Evolutionary conservation across 1,139 yeast genomes (phyloP).

Genomic region (Saccharomyces hybrid): DNA sequence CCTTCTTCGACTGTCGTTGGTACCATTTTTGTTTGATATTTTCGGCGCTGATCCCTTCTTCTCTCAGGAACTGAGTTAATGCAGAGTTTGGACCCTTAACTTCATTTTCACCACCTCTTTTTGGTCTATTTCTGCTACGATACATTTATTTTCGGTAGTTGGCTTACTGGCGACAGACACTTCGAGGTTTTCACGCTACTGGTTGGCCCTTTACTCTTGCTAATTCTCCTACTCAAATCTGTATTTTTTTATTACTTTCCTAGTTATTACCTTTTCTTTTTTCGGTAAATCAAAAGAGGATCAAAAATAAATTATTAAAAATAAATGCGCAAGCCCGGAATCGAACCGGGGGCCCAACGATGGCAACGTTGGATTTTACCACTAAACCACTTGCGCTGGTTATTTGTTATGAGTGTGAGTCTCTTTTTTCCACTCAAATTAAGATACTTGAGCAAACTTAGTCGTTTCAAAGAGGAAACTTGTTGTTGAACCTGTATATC

Average conservation of each 20-base stretch:
- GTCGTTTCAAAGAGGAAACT: too few species aligned
- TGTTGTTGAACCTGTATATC: too few species aligned
- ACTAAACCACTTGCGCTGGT: constrained; percentile 6
- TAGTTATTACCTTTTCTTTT: neutral
- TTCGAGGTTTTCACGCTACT: neutral
- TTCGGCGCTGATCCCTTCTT: constrained; percentile 83
- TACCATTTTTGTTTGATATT: constrained; percentile 60
- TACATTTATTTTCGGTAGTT: constrained; percentile 14
- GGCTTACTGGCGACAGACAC: neutral
- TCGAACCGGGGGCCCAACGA: constrained; percentile 8
- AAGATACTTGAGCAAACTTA: too few species aligned
- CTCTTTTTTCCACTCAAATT: too few species aligned
- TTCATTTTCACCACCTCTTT: constrained; percentile 33
- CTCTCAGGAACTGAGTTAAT: constrained; percentile 62
- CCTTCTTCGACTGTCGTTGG: constrained; percentile 30
- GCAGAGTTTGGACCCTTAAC: constrained; percentile 78
- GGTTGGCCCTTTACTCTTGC: neutral
- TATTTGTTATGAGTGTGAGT: neutral
- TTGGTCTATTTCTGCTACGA: constrained; percentile 25
- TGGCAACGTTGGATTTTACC: constrained; percentile 8
- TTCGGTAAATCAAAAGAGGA: neutral
- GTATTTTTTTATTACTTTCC: neutral
- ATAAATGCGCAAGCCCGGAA: constrained; percentile 6
- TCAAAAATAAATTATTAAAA: neutral
- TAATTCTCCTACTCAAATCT: neutral